Evolutionary conservation across 345 rosid genomes (phyloP).

Genomic region (Rhizophora apiculata): DNA sequence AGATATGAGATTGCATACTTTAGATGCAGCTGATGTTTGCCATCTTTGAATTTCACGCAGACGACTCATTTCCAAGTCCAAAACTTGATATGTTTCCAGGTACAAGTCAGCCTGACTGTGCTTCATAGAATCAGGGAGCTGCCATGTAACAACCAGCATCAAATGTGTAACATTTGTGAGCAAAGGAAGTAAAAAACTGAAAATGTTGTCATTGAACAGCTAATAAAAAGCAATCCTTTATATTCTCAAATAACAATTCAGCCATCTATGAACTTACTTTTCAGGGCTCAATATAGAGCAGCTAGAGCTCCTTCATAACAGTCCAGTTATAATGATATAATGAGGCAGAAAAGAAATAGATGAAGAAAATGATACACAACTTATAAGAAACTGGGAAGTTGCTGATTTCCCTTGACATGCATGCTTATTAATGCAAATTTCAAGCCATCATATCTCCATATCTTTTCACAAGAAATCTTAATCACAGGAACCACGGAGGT

Average conservation of each 20-base stretch:
- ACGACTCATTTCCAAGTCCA: conserved; percentile 98
- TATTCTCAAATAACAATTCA: not conserved
- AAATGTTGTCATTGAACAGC: not conserved
- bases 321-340: not conserved
- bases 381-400: too few species aligned
- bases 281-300: not conserved
- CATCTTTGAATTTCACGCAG: conserved; percentile 95
- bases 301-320: not conserved
- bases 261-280: not conserved
- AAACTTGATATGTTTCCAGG: conserved; percentile 95
- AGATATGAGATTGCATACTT: conserved; percentile 40
- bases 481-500: not conserved
- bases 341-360: not conserved
- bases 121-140: conserved; percentile 99
- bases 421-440: too few species aligned
- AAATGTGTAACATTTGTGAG: not conserved
- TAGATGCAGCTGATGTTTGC: conserved; percentile 93
- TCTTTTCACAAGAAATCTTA: not conserved
- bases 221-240: not conserved
- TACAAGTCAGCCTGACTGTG: conserved; percentile 97
- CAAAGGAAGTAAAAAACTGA: not conserved
- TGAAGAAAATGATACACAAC: not conserved
- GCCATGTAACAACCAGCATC: conserved; percentile 25
- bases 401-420: too few species aligned
- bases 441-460: too few species aligned